Base-by-base conservation (phyloP, 768 basidiomycete genomes). In the Psilocybe azurescens region DNA sequence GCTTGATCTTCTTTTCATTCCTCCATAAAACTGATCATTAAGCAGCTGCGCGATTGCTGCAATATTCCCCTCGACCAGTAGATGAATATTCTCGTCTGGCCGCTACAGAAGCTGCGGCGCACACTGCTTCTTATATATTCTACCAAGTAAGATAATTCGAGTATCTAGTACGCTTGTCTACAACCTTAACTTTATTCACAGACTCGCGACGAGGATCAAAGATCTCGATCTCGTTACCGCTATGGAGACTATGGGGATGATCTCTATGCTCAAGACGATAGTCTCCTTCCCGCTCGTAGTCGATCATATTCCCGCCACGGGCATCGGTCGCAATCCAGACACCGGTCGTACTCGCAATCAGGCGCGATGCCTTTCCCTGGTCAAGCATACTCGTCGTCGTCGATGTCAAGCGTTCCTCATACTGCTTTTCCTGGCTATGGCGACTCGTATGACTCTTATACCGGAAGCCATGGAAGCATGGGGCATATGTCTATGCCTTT, bases 91-190 rank as follows among this genome's bases (percentile, higher is more conserved):
- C 82, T 1, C 79, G 84, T 24, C 74, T 77, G 39, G 77, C 77
- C 51, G 84, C 87, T 11, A 82, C 84, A 30, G 90, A 91, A 68
- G 77, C 88, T 0, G 89, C 90, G 1, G 89, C 89, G 16, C 83
- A 86, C 46, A 90, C 89, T 0, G 89, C 87, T 1, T 83, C 84
- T 13, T 76, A 80, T 29, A 82, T 90, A 36, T 89, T 88, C 58
- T 80, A 79, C 62, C 77, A 83, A 72, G 86, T 86, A 38, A 54
- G 78, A 16, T 10, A 39, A 47, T 39, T 48, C 47, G 14, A 38
- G 13, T 36, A 28, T 32, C n/a, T 32, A 20, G 18, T 48, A 32
- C 39, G n/a, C 57, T 41, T 59, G 28, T 52, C 56, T 61, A 20
- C 51, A 44, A 24, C 58, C 55, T 18, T 3, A 39, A 58, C 9